A percentile compares a stretch with the other conserved stretches of the same genome.
These are phyloP conservation scores for Centrapalus pauciflorus DNA, from an alignment of 129 eudicot genomes.

Conservation along the genomic window DNA sequence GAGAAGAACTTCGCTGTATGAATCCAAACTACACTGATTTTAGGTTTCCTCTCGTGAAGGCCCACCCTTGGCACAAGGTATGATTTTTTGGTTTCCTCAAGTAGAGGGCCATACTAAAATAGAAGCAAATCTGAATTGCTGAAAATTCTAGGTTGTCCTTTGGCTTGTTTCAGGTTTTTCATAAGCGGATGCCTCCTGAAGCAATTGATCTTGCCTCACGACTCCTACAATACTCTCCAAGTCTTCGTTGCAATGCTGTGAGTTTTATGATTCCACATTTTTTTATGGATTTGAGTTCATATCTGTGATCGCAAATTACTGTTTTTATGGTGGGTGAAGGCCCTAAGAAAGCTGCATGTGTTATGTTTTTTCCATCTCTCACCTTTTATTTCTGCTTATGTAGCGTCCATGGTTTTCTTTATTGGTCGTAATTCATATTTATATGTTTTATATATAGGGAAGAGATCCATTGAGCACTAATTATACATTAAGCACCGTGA, in stretches of 20 bases:
- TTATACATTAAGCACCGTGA: too few relatives aligned
- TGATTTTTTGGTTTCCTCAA: neutral
- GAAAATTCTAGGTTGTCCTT: neutral
- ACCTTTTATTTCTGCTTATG: neutral
- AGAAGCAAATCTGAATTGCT: neutral
- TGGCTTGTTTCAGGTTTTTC: constrained; percentile 38
- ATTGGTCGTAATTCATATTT: neutral
- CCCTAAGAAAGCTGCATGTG: neutral
- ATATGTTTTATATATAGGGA: too few relatives aligned
- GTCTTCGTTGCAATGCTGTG: constrained; percentile 57
- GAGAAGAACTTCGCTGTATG: constrained; percentile 99
- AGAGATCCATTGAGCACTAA: too few relatives aligned
- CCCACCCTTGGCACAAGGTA: constrained; percentile 51
- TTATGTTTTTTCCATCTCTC: neutral
- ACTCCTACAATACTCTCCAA: constrained; percentile 54
- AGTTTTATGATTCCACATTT: constrained; percentile 15
- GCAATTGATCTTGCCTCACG: constrained; percentile 63
- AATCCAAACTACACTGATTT: constrained; percentile 89
- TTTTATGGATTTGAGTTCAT: neutral
- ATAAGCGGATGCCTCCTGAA: constrained; percentile 58
- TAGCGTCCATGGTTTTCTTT: neutral
- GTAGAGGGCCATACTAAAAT: too few relatives aligned
- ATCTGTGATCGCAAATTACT: neutral
- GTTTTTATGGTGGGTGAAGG: neutral
- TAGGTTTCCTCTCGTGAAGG: constrained; percentile 41